Base-by-base conservation (phyloP, 2,329 filamentous ascomycete species). In the Cadophora sp. region DNA sequence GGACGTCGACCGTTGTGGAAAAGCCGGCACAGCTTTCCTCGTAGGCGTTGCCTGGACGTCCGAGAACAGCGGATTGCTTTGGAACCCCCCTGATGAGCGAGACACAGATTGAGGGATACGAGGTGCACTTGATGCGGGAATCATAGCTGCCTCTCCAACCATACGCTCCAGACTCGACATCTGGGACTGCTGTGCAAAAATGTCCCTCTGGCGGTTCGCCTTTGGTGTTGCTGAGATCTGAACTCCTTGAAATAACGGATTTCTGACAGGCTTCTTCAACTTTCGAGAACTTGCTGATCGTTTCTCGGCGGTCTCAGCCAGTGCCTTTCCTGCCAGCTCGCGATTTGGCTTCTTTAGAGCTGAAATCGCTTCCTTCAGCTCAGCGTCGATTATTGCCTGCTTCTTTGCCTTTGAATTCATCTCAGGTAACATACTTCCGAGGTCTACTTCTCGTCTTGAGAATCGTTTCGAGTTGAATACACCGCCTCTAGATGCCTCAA, bases 301-400 rank as follows among this genome's bases (percentile, higher is more conserved):
- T 73, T 85, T 86, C 76, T 93, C 90, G 4, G 87, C 85, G 29
- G 87, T 89, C 71, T 92, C 91, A 3, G 86, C 87, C 66, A 92
- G 83, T 46, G 88, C 85, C 73, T 89, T 89, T 37, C 89, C 88
- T 14, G 90, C 91, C 50, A 91, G 83, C 26, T 87, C 85, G 56
- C 92, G 87, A 74, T 95, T 94, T 0, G 92, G 92, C 78, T 90
- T 93, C 77, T 91, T 90, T 51, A 95, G 78, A 11, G 89, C 86
- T 6, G 86, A 87, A 61, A 96, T 94, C 9, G 92, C 92, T 68
- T 92, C 87, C 72, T 88, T 87, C 40, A 95, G 79, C 75, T 94
- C 90, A 31, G 89, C 87, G 59, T 93, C 88, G 1, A 93, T 84
- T 26, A 86, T 80, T 2, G 89, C 89, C 76, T 91, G 90, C 77